Evolutionary conservation across 1,139 yeast species (phyloP), one percentile per base, ranked within the genome.

Genomic region (Sugiyamaella xylanicola): DNA sequence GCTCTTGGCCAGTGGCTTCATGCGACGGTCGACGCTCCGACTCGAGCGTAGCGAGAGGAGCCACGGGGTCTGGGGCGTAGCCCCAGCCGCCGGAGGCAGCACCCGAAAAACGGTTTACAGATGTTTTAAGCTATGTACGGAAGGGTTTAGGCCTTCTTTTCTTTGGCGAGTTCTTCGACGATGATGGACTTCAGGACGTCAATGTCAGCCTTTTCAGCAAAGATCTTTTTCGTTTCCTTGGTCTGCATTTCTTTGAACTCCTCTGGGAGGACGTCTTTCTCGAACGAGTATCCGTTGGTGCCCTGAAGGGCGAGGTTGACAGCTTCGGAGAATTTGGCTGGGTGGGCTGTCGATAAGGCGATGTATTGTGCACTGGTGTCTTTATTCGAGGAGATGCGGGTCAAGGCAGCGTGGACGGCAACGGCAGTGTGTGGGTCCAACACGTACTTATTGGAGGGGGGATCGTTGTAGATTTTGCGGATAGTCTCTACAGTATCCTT

Each of bases 401-500:
- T 78, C 65, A 86, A 80, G 37, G 95, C 78, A 25, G 95, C 86
- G 56, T 85, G 81, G 48, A 95, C 87, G 68, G 98, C 99, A 55
- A 93, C 96, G 32, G 99, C 92, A 44, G 97, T 82, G 72, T 93
- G 99, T 53, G 99, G 99, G 70, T 93, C 99, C 64, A 92, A 77
- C 53, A 95, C 87, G 72, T 93, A 95, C 59, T 85, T 81, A 63
- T 84, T 82, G 2, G 56, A 43, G 20, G 87, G 78, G 55, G 84
- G 75, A 51, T 72, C 72, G 42, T 77, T 72, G 74, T 91, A 93
- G 21, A 84, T 80, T 51, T 78, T 69, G 71, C 82, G 87, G 69
- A 93, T 95, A 46, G 97, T 88, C 19, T 76, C 78, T 19, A 84
- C 76, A 19, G 98, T 93, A 62, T 86, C 87, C 48, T 78, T 81